phyloP scores from a whole-genome alignment of 2,329 filamentous ascomycete genomes.

The Phaeosphaeria sp. region DNA sequence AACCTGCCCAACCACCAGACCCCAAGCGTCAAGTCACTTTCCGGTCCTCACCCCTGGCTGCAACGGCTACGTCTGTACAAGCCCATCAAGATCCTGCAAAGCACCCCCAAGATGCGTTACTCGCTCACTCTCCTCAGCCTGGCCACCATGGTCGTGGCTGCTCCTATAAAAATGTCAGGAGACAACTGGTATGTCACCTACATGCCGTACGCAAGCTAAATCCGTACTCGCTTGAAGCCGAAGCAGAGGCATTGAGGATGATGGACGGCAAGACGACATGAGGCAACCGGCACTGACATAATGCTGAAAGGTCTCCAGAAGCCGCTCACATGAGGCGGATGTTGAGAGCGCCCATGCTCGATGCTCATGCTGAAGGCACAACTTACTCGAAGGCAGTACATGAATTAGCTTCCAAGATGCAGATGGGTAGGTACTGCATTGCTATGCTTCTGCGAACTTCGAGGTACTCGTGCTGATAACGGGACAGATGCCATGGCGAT shows the following conservation, averaged over 20 bases:
- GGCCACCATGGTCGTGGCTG: slow-evolving; percentile 11
- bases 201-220: slow-evolving; percentile 9
- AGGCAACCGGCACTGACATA: not conserved
- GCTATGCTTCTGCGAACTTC: not conserved
- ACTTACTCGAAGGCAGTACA: not conserved
- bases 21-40: not conserved
- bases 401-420: not conserved
- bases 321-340: not conserved
- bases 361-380: no score
- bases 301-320: not conserved
- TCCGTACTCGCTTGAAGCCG: slow-evolving; percentile 4
- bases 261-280: not conserved
- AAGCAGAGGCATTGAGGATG: slow-evolving; percentile 7
- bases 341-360: not conserved
- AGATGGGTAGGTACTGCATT: not conserved
- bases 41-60: not conserved
- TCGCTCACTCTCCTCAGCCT: slow-evolving; percentile 17
- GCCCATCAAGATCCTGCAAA: not conserved
- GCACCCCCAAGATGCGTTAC: slow-evolving; percentile 20
- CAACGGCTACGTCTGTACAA: not conserved
- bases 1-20: not conserved
- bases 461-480: not conserved
- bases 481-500: not conserved
- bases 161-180: slow-evolving; percentile 9
- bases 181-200: slow-evolving; percentile 6